Evolutionary conservation across 164 flowering plant genomes (phyloP), one percentile per base, ranked within the genome.

Genomic region (Chloranthus sessilifolius): DNA sequence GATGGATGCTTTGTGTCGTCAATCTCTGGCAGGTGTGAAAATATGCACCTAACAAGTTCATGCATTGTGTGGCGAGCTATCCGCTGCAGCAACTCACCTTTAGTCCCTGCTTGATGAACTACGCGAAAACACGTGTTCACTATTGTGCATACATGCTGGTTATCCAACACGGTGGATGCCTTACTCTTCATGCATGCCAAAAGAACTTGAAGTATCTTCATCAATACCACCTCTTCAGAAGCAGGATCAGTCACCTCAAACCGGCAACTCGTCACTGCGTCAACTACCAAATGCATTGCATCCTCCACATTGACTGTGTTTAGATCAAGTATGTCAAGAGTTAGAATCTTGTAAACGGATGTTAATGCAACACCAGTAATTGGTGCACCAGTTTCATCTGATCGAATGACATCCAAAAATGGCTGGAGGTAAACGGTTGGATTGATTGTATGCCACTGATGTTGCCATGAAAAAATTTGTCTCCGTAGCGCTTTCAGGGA

Each of bases 201-300:
- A 56, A 75, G 77, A 63, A 75, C 79, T 46, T 72, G 74, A 53
- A 75, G 76, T 52, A 75, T 72, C 65, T 72, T 72, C 72, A 71
- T 69, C 45, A 75, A 42, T 9, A 72, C 79, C 30, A 72, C 76
- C 52, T 74, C 79, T 52, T 75, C 79, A 11, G 79, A 71, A 16
- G 72, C 72, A 26, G 76, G 79, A 53, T 75, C 79, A n/a, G 76
- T 72, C 58, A 71, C 74, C 67, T 75, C 79, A 53, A 75, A 75
- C 22, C 76, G 53, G 57, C 79, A 75, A 63, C 74, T 75, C 25
- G 79, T 75, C 59, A 75, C 79, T 5, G 76, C 74, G 40, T 75
- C 74, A 45, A 75, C 74, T 28, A 72, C 64, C 36, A 53, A 50
- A 47, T 69, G 72, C 74, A 75, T 63, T 25, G 74, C 69, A 43